A percentile compares a stretch with the other conserved stretches of the same genome.
These are phyloP conservation scores for Termitomyces sp. DNA, from an alignment of 1,284 basidiomycete species.

Conservation along the genomic window DNA sequence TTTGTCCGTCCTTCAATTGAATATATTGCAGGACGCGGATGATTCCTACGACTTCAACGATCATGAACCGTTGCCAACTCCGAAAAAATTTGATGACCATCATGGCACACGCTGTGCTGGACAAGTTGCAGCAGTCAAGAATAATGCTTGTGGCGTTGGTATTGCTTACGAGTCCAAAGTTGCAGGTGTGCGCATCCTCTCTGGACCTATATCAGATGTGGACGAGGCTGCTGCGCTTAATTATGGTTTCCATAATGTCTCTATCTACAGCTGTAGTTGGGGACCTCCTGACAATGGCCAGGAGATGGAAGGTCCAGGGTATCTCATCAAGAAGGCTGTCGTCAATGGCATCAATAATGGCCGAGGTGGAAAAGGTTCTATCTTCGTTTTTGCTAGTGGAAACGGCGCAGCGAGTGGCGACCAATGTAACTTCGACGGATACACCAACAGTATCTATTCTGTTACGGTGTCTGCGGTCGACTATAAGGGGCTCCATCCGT, in stretches of 20 bases:
- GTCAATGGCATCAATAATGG: conserved; percentile 94
- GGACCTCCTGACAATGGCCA: conserved; percentile 95
- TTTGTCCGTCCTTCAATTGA: not conserved
- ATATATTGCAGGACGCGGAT: conserved; percentile 61
- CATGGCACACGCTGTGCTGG: conserved; percentile 98
- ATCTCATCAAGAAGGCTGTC: conserved; percentile 92
- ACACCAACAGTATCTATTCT: conserved; percentile 97
- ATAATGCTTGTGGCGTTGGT: conserved; percentile 92
- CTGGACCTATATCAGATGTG: conserved; percentile 95
- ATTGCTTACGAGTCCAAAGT: conserved; percentile 91
- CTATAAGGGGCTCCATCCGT: conserved; percentile 88
- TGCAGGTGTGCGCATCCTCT: conserved; percentile 93
- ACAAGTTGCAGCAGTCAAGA: conserved; percentile 96
- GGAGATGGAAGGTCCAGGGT: conserved; percentile 93
- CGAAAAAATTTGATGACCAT: conserved; percentile 87
- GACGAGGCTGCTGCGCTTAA: conserved; percentile 97
- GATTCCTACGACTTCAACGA: conserved; percentile 98
- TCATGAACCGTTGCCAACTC: conserved; percentile 83
- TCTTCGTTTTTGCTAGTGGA: conserved; percentile 97
- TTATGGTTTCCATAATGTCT: conserved; percentile 88
- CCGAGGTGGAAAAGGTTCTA: conserved; percentile 83
- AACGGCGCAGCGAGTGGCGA: conserved; percentile 92
- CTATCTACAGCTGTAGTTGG: conserved; percentile 97
- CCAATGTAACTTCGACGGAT: conserved; percentile 99
- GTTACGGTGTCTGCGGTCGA: conserved; percentile 95